phyloP scores from a whole-genome alignment of 140 eudicot species.

The Flaveria floridana region DNA sequence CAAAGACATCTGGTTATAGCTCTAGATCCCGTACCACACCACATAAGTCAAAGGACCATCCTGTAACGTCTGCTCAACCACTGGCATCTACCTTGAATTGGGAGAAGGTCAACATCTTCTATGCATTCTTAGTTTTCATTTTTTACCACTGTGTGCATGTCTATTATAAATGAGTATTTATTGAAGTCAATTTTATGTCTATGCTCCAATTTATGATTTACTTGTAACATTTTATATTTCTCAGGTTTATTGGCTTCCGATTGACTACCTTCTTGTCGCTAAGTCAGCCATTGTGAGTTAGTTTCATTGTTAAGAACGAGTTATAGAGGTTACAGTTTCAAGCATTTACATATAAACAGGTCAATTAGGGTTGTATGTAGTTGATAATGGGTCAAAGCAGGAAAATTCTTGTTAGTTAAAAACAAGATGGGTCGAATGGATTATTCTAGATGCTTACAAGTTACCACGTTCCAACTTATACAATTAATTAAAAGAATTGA shows the following conservation, averaged over 20 bases:
- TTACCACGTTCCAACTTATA: not conserved
- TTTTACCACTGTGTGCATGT: not conserved
- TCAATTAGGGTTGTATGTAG: not conserved
- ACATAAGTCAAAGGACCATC: constrained; percentile 54
- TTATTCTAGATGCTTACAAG: constrained; percentile 4
- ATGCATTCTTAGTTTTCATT: not conserved
- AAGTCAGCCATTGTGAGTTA: constrained; percentile 88
- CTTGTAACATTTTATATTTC: not conserved
- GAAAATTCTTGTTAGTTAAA: not conserved
- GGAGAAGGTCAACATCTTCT: constrained; percentile 62
- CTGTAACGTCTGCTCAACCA: constrained; percentile 39
- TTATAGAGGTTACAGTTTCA: not conserved
- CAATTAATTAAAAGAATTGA: not conserved
- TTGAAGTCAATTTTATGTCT: constrained; percentile 13
- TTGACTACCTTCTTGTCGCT: constrained; percentile 85
- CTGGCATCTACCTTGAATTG: constrained; percentile 49
- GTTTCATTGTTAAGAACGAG: not conserved
- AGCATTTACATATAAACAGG: not conserved
- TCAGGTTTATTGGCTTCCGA: constrained; percentile 91
- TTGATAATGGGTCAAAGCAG: not conserved
- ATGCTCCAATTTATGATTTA: constrained; percentile 23
- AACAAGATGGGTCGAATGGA: not conserved
- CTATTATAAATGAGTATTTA: constrained; percentile 15
- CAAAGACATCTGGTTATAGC: constrained; percentile 57
- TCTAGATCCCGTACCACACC: constrained; percentile 71